Evolutionary conservation across 2,329 filamentous ascomycete genomes (phyloP), one percentile per base, ranked within the genome.

Genomic region (Tolypocladium cylindrosporum): DNA sequence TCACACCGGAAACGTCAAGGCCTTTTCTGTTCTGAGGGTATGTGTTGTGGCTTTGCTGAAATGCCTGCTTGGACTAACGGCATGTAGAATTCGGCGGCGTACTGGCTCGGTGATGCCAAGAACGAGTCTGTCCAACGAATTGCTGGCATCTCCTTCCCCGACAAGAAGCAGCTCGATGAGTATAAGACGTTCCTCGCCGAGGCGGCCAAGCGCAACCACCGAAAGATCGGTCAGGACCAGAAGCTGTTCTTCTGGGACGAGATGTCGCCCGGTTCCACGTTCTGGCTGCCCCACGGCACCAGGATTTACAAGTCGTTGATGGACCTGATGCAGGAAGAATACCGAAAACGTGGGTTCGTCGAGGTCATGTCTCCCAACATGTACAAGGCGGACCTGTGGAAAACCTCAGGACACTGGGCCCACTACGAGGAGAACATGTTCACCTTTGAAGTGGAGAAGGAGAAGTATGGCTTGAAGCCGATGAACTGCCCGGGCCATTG

Each of bases 401-500:
- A 96, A 77, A 89, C 85, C 27, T 96, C 91, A 10, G 94, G 94
- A 55, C 94, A 97, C 73, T 97, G 93, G 92, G 84, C 88, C 60
- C 74, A 75, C 63, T 76, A 97, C 79, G 85, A 91, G 69, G 93
- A 97, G 62, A 92, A 97, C 75, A 97, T 97, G 93, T 82, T 82
- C 64, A 74, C 78, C 45, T 86, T 96, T 65, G 79, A 85, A 57
- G 77, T 88, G 39, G 92, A 97, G 72, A 96, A 96, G 79, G 88
- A 74, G 64, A 69, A 70, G 54, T 77, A 74, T 60, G 91, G 86
- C 19, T 77, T 97, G 55, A 97, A 97, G 77, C 93, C 93, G 36
- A 97, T 97, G 94, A 97, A 97, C 77, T 99, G 94, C 75, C 94
- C 94, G 4, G 91, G 91, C 36, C 93, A 97, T 75, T 95, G 90